A percentile compares a stretch with the other conserved stretches of the same genome.
Conservation (phyloP, 2,329 filamentous ascomycete genomes). For the Colletotrichum eleusines region DNA sequence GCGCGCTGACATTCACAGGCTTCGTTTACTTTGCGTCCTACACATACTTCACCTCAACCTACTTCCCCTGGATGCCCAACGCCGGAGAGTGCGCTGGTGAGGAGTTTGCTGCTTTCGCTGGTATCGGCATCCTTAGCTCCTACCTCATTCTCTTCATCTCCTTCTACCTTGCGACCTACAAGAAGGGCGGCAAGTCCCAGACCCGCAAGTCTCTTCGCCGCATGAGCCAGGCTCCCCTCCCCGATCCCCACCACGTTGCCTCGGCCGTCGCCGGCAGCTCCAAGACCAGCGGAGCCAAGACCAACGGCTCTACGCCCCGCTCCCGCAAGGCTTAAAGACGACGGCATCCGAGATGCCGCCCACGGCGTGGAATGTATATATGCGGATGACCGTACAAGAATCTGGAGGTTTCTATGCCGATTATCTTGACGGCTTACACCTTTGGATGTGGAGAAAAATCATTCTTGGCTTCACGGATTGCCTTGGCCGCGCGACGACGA, state of each 20-base stretch:
- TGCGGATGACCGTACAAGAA: slow-evolving; percentile 20
- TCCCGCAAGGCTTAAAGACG: slow-evolving; percentile 76
- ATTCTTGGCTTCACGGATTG: slow-evolving; percentile 28
- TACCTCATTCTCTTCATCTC: slow-evolving; percentile 99
- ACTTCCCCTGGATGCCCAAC: slow-evolving; percentile 88
- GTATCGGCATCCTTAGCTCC: slow-evolving; percentile 91
- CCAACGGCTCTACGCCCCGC: slow-evolving; percentile 71
- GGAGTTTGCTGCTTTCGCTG: slow-evolving; percentile 94
- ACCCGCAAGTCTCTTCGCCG: slow-evolving; percentile 81
- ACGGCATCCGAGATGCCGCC: slow-evolving; percentile 19
- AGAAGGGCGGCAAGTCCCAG: slow-evolving; percentile 82
- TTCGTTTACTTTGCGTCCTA: slow-evolving; percentile 99
- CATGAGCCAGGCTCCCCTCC: slow-evolving; percentile 76
- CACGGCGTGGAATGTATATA: slow-evolving; percentile 40
- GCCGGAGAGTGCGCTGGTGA: slow-evolving; percentile 90
- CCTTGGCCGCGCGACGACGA: slow-evolving; percentile 11
- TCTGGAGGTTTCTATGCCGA: slow-evolving; percentile 20
- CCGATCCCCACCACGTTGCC: slow-evolving; percentile 83
- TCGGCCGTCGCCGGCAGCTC: slow-evolving; percentile 63
- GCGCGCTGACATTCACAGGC: slow-evolving; percentile 62
- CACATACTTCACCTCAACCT: slow-evolving; percentile 95
- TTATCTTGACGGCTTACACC: slow-evolving; percentile 27
- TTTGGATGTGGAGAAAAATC: slow-evolving; percentile 29
- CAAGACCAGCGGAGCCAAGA: slow-evolving; percentile 66
- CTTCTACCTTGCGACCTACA: slow-evolving; percentile 98